Base-by-base conservation (phyloP, 2,329 filamentous ascomycete species). In the Botrytis paeoniae region DNA sequence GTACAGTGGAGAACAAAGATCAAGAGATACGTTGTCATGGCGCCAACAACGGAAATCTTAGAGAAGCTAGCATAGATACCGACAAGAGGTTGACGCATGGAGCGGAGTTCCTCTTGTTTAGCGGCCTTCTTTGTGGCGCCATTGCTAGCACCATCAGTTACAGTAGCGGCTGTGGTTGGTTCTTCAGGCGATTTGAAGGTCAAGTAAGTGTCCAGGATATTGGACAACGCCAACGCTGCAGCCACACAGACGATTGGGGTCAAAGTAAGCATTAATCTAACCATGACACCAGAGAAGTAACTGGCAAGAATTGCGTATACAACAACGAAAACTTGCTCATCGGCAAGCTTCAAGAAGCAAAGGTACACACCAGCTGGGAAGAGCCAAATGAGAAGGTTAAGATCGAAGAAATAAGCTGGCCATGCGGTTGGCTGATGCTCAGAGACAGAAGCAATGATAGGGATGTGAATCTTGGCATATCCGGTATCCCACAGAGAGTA, bases 201-300 rank as follows among this genome's bases (percentile, higher is more conserved):
- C 73, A 98, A 85, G 83, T 96, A 99, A 22, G 90, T 93, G 82
- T 98, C 95, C 69, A 99, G 86, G 71, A 99, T 92, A 77, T 92
- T 89, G 29, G 96, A 98, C 60, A 94, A 85, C 25, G 94, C 93
- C 79, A 99, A 89, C 62, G 95, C 96, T 71, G 95, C 94, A 60
- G 96, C 92, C 77, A 98, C 94, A 83, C 96, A 99, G 69, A 99
- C 96, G 77, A 99, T 92, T 1, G 96, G 96, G 1, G 96, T 99
- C 78, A 99, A 85, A 0, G 96, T 99, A 75, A 99, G 89, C 96
- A 99, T 99, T 80, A 99, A 86, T 84, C 96, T 94, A 75, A 99
- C 96, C 96, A 99, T 99, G 84, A 99, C 97, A 82, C 96, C 96
- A 37, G 97, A 94, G 80, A 99, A 99, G 86, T 99, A 99, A 84